Evolutionary conservation across 306 rosid species (phyloP).

Genomic region (Glycine tomentella): DNA sequence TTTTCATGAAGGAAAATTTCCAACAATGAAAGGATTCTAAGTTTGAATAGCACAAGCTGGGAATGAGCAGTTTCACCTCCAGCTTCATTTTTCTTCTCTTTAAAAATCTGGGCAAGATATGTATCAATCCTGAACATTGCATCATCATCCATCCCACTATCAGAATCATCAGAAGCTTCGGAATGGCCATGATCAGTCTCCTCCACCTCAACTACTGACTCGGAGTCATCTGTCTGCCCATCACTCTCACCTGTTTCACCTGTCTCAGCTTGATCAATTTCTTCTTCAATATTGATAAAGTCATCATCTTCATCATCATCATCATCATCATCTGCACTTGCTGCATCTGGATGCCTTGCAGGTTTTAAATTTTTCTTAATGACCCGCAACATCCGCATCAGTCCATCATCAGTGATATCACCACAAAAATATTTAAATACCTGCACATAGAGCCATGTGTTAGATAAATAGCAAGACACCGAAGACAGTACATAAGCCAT

Average conservation of each 20-base stretch:
- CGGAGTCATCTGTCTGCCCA: conserved; percentile 87
- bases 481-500: neutral
- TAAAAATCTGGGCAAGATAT: conserved; percentile 82
- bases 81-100: conserved; percentile 77
- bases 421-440: conserved; percentile 83
- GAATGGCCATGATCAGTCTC: conserved; percentile 56
- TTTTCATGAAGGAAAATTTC: conserved; percentile 95
- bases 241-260: conserved; percentile 86
- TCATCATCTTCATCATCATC: conserved; percentile 65
- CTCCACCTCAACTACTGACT: conserved; percentile 65
- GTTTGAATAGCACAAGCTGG: conserved; percentile 89
- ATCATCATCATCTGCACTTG: conserved; percentile 64
- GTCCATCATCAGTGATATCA: conserved; percentile 75
- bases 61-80: conserved; percentile 89
- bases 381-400: conserved; percentile 84
- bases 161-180: conserved; percentile 89
- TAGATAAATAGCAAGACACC: conserved; percentile 12
- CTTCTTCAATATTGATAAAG: conserved; percentile 80
- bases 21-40: conserved; percentile 87
- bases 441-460: conserved; percentile 54
- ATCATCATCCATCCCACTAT: conserved; percentile 98
- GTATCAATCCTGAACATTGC: conserved; percentile 94
- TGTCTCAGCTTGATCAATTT: conserved; percentile 78
- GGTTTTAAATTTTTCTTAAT: conserved; percentile 81
- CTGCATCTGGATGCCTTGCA: conserved; percentile 76